Conservation (phyloP, 257 asterid genomes). For the Solanum habrochaites region DNA sequence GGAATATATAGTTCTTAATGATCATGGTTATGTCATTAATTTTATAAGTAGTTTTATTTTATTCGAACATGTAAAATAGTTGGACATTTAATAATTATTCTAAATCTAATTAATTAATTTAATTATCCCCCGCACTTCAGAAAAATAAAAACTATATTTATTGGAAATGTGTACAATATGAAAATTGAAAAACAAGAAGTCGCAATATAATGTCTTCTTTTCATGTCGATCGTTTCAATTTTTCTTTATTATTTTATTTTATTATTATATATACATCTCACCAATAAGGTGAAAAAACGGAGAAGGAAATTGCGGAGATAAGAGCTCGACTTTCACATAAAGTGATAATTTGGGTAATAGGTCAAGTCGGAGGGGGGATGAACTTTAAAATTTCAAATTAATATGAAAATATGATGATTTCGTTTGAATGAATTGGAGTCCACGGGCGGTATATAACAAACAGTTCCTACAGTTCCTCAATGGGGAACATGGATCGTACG, state of each 20-base stretch:
- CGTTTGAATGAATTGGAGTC: too few relatives aligned
- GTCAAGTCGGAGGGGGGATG: too few relatives aligned
- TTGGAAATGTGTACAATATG: not conserved
- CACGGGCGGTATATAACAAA: too few relatives aligned
- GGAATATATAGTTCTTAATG: not conserved
- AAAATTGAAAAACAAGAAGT: not conserved
- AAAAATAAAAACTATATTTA: not conserved
- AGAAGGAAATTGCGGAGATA: accelerated
- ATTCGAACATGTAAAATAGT: not conserved
- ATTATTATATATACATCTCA: not conserved
- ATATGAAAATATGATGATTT: not conserved
- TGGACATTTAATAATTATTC: not conserved
- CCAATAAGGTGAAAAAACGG: not conserved
- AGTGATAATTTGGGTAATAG: accelerated
- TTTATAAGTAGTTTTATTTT: not conserved
- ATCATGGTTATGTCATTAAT: not conserved
- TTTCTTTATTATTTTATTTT: not conserved
- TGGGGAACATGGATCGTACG: too few relatives aligned
- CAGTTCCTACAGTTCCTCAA: too few relatives aligned
- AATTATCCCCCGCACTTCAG: not conserved
- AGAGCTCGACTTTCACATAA: not conserved
- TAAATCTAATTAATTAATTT: not conserved
- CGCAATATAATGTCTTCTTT: not conserved
- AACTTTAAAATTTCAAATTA: accelerated
- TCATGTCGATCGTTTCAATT: not conserved